These are phyloP conservation scores for Coniochaeta ligniaria DNA, from an alignment of 2,329 filamentous ascomycete species.

Conservation along the genomic window DNA sequence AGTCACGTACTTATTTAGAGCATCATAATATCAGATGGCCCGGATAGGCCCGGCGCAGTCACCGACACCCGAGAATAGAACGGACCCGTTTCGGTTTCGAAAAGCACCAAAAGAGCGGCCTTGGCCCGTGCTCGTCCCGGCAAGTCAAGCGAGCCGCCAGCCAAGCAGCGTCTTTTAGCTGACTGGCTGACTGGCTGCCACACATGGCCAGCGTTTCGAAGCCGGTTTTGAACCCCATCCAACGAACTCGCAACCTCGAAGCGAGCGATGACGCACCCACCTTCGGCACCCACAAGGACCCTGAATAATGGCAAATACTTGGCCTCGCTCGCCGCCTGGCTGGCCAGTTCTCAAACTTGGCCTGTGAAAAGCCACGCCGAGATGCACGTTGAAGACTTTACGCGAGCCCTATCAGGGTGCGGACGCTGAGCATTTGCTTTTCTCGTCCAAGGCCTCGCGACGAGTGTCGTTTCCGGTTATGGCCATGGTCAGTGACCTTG, in stretches of 20 bases:
- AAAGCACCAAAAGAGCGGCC: neutral
- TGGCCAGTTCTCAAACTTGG: neutral
- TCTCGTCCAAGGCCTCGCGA: neutral
- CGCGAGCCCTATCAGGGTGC: neutral
- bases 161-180: neutral
- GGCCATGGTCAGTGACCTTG: neutral
- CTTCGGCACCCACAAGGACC: neutral
- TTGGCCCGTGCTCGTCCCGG: neutral
- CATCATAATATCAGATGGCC: neutral
- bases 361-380: neutral
- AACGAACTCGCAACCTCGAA: neutral
- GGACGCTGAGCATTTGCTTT: neutral
- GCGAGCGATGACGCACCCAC: neutral
- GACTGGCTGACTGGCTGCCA: neutral
- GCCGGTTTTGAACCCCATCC: constrained; percentile 1
- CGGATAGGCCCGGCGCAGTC: neutral
- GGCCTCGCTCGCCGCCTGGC: neutral
- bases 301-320: neutral
- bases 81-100: neutral
- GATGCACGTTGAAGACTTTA: neutral
- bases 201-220: neutral
- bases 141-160: neutral
- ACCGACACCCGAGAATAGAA: neutral
- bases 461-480: neutral
- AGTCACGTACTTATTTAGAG: too few species aligned